Evolutionary conservation across 306 rosid species (phyloP), one percentile per base, ranked within the genome.

Genomic region (Cajanus cajan): DNA sequence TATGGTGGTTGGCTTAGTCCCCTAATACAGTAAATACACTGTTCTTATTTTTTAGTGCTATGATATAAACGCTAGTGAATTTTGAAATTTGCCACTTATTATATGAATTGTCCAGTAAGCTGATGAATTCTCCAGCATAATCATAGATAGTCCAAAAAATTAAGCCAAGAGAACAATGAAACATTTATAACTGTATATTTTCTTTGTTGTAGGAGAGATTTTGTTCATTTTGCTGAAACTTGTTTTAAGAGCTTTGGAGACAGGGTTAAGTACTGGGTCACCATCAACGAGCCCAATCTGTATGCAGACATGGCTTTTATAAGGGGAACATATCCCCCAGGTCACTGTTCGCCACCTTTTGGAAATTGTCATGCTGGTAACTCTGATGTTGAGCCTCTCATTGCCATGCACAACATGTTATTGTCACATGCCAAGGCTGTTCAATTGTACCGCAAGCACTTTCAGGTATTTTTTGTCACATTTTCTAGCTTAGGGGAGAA

Each of bases 391-490:
- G 95, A 92, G 90, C 95, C 93, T 71, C 93, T 90, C 50, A 34
- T 81, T 1, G 92, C 51, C 18, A 45, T 90, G 93, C 97, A 92
- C 83, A 90, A 92, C 41, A 80, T 84, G 86, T 45, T 92, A 24
- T 65, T 92, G 50, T 80, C 95, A 47, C 97, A 92, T 82, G 91
- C 95, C 71, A 86, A 62, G 85, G 89, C 88, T 19, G 94, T 79
- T 72, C 74, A 84, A 0, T 34, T 87, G 48, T 92, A 90, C 78
- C 87, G 88, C 75, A 87, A 78, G 28, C 71, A 64, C 62, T 90
- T 83, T 78, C 86, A 82, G 93, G 97, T 85, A 39, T 64, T 44
- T 47, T 15, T 68, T 68, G 13, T 73, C 74, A 51, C 63, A 19
- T 41, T 73, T 48, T 81, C 5, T 34, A 11, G 31, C 13, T 50